phyloP scores from a whole-genome alignment of 495 filamentous ascomycete genomes.

The Tuber brumale region DNA sequence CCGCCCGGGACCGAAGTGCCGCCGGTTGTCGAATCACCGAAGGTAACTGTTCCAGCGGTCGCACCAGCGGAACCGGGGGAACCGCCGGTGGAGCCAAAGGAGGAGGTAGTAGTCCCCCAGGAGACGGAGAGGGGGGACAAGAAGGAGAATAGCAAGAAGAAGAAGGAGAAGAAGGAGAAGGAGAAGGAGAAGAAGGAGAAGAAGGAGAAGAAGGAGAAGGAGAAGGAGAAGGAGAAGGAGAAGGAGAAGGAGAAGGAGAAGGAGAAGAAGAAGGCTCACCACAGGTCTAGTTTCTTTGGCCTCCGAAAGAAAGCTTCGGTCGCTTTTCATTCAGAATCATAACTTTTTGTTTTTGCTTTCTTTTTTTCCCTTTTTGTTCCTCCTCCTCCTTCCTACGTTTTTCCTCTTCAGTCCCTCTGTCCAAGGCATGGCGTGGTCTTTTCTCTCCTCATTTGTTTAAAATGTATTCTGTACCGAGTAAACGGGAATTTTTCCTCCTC shows the following conservation, averaged over 20 bases:
- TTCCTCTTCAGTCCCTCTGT: conserved; percentile 11
- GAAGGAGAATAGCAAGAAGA: conserved; percentile 20
- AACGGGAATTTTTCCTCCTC: conserved; percentile 20
- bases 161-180: conserved; percentile 20
- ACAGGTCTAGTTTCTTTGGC: conserved; percentile 38
- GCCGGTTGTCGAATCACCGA: background rate
- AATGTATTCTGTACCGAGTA: conserved; percentile 15
- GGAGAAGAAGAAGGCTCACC: conserved; percentile 23
- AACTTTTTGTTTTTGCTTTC: background rate
- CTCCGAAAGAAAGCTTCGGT: conserved; percentile 34
- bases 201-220: conserved; percentile 15
- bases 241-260: conserved; percentile 20
- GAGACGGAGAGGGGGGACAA: conserved; percentile 18
- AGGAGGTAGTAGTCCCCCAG: conserved; percentile 14
- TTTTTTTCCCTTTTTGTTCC: background rate
- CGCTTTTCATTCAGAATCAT: conserved; percentile 24
- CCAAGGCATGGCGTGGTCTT: conserved; percentile 14
- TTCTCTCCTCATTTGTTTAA: background rate
- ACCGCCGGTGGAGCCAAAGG: conserved; percentile 17
- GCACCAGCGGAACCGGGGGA: background rate
- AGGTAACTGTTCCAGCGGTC: background rate
- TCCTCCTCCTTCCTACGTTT: conserved; percentile 7
- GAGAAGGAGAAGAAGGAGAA: background rate
- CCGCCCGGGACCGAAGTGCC: background rate
- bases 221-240: conserved; percentile 4